A percentile compares a stretch with the other conserved stretches of the same genome.
Evolutionary conservation across 306 rosid species (phyloP).

Genomic region (Cyclanthera cordifolia): DNA sequence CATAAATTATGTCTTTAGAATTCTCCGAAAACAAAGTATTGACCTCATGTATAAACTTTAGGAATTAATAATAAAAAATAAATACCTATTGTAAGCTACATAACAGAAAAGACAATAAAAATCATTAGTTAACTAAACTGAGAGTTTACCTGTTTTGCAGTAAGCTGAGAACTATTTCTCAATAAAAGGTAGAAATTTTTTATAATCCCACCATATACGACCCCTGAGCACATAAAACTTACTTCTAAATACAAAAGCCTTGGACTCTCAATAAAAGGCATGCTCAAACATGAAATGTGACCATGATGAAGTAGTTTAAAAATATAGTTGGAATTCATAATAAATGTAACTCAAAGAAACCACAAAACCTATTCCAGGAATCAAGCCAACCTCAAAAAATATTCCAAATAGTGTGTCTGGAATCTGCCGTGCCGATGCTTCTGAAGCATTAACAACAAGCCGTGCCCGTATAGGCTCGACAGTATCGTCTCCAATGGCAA

Average conservation of each 20-base stretch:
- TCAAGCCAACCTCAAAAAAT: constrained; percentile 81
- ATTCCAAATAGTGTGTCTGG: constrained; percentile 62
- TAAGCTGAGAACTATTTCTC: neutral
- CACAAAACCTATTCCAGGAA: neutral
- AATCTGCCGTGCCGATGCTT: constrained; percentile 33
- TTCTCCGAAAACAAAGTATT: neutral
- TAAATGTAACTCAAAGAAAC: neutral
- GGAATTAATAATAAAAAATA: neutral
- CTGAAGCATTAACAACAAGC: constrained; percentile 56
- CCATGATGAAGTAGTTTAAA: neutral
- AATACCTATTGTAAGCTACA: neutral
- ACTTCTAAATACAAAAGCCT: neutral
- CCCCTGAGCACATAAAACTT: neutral
- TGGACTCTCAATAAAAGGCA: neutral
- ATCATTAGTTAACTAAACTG: neutral
- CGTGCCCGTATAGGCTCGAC: constrained; percentile 18
- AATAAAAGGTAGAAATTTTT: neutral
- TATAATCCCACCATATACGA: neutral
- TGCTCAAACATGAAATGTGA: constrained; percentile 5
- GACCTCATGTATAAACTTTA: neutral
- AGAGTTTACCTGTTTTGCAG: neutral
- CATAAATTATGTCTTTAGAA: neutral
- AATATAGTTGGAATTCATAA: neutral
- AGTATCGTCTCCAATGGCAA: constrained; percentile 29
- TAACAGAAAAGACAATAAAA: neutral